Percentiles rank a stretch among this genome's conserved stretches.
Conservation (phyloP, 1,284 basidiomycete genomes). For the Fomes fomentarius region DNA sequence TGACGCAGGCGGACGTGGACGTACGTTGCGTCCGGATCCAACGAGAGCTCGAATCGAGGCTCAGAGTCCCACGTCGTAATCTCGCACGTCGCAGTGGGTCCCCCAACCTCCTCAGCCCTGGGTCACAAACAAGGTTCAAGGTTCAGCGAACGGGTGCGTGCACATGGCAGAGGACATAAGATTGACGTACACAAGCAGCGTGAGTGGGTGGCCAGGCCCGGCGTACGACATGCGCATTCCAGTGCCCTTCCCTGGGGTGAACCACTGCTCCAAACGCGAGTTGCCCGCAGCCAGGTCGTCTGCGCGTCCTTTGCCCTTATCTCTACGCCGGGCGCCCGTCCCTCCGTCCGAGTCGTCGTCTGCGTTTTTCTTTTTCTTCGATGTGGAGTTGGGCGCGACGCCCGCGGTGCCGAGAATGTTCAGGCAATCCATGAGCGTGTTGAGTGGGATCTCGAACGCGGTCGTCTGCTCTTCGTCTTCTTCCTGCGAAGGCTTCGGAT, state of each 20-base stretch:
- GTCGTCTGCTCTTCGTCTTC: conserved; percentile 40
- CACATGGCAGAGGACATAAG: conserved; percentile 5
- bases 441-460: conserved; percentile 82
- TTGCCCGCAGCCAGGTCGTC: conserved; percentile 33
- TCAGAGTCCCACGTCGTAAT: conserved; percentile 88
- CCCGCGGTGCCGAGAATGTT: conserved; percentile 90
- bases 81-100: conserved; percentile 89
- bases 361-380: conserved; percentile 45
- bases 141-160: conserved; percentile 3
- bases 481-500: conserved; percentile 26
- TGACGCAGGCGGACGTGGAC: conserved; percentile 28
- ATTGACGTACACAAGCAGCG: conserved; percentile 73
- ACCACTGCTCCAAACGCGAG: conserved; percentile 54
- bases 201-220: conserved; percentile 81
- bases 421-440: conserved; percentile 84
- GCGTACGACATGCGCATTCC: conserved; percentile 86
- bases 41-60: conserved; percentile 77
- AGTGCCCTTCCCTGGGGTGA: conserved; percentile 66
- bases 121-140: not conserved
- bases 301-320: conserved; percentile 51
- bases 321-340: conserved; percentile 32
- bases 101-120: conserved; percentile 83
- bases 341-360: conserved; percentile 18
- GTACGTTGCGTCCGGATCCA: conserved; percentile 71
- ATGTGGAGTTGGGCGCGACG: conserved; percentile 38